These are phyloP conservation scores for Exophiala oligosperma DNA, from an alignment of 2,329 filamentous ascomycete species.

Conservation along the genomic window DNA sequence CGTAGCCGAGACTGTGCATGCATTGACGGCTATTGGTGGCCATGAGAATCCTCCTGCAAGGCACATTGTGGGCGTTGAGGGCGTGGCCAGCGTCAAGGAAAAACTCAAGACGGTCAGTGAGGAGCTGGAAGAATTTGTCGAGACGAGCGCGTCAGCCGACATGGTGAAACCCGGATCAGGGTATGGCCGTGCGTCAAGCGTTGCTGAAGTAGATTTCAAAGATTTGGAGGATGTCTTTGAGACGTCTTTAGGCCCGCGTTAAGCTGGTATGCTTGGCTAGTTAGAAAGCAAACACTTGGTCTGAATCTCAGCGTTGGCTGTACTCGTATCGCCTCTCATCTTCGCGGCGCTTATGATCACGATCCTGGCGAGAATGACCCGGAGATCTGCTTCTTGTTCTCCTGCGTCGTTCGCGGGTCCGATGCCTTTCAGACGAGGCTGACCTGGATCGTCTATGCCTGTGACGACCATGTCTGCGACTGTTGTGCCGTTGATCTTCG, in stretches of 20 bases:
- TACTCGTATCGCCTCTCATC: constrained; percentile 5
- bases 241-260: constrained; percentile 7
- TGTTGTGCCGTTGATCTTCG: constrained; percentile 36
- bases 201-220: constrained; percentile 19
- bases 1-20: constrained; percentile 86
- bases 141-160: constrained; percentile 82
- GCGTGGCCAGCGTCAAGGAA: constrained; percentile 83
- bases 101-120: constrained; percentile 96
- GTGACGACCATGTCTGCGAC: constrained; percentile 32
- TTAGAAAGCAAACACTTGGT: too few relatives aligned
- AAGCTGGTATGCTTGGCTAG: too few relatives aligned
- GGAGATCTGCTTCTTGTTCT: constrained; percentile 14
- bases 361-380: constrained; percentile 1
- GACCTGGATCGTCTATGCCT: constrained; percentile 31
- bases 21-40: constrained; percentile 85
- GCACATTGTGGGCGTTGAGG: constrained; percentile 91
- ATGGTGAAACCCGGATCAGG: constrained; percentile 15
- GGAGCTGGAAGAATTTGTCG: constrained; percentile 93
- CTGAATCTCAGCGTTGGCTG: constrained; percentile 6
- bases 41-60: constrained; percentile 93
- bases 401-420: constrained; percentile 9
- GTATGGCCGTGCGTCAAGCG: constrained; percentile 11
- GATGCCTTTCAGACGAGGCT: constrained; percentile 13
- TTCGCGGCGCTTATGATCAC: constrained; percentile 5
- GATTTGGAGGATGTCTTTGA: constrained; percentile 22